Evolutionary conservation across 1,284 basidiomycete species (phyloP).

Genomic region (Ceratobasidium theobromae): DNA sequence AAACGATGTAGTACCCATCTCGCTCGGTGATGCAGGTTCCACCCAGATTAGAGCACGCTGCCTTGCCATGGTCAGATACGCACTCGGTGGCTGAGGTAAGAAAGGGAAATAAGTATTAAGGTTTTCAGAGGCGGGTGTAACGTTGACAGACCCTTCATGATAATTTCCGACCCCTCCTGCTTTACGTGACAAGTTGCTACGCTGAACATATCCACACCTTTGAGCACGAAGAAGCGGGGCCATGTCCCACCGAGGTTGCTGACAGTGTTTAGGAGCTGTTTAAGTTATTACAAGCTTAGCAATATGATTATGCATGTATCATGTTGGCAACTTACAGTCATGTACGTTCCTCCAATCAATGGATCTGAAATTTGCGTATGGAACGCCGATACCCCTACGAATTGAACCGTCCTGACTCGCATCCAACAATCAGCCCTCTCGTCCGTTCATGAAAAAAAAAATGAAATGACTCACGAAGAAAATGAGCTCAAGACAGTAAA

Average conservation of each 20-base stretch:
- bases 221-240: slow-evolving; percentile 91
- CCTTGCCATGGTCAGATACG: slow-evolving; percentile 86
- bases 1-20: slow-evolving; percentile 93
- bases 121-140: slow-evolving; percentile 31
- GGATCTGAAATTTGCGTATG: slow-evolving; percentile 98
- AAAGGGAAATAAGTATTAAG: slow-evolving; percentile 6
- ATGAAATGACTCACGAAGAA: slow-evolving; percentile 74
- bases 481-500: slow-evolving; percentile 87
- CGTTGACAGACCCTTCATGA: slow-evolving; percentile 56
- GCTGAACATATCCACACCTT: slow-evolving; percentile 88
- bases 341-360: slow-evolving; percentile 95
- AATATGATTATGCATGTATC: neutral
- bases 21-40: slow-evolving; percentile 81
- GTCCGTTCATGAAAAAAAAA: neutral
- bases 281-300: slow-evolving; percentile 14
- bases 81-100: slow-evolving; percentile 68
- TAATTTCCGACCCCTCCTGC: slow-evolving; percentile 54
- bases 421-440: neutral
- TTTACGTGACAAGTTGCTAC: slow-evolving; percentile 77
- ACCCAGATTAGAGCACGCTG: slow-evolving; percentile 69
- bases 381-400: slow-evolving; percentile 97
- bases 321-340: slow-evolving; percentile 68
- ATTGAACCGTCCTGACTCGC: slow-evolving; percentile 87
- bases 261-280: slow-evolving; percentile 95
- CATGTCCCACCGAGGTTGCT: slow-evolving; percentile 97